Evolutionary conservation across 768 basidiomycete species (phyloP).

Genomic region (Phaffia australis): DNA sequence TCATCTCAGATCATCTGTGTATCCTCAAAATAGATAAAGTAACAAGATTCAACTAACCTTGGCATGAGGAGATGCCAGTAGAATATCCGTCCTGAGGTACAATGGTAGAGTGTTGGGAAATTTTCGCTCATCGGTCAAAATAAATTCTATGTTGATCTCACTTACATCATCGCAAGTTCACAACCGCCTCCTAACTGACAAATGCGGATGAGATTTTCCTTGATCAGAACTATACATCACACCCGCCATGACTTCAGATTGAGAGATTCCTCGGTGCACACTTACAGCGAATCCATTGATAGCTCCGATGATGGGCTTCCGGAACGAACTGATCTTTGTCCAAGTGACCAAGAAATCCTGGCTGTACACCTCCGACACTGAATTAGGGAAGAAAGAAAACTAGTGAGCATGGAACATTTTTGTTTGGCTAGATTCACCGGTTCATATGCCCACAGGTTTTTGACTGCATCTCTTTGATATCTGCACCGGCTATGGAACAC

Average conservation of each 20-base stretch:
- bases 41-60: conserved; percentile 29
- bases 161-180: conserved; percentile 80
- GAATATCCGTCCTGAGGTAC: conserved; percentile 57
- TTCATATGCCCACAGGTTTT: conserved; percentile 57
- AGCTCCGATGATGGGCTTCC: conserved; percentile 91
- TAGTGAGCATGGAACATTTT: background rate
- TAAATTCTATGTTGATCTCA: background rate
- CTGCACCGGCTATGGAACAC: conserved; percentile 63
- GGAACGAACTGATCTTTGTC: conserved; percentile 57
- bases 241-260: background rate
- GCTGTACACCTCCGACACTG: conserved; percentile 78
- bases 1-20: background rate
- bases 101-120: no score
- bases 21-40: background rate
- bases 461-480: conserved; percentile 99
- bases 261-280: conserved; percentile 6
- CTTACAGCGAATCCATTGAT: conserved; percentile 80
- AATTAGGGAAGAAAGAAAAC: background rate
- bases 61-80: conserved; percentile 78
- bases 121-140: background rate
- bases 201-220: background rate
- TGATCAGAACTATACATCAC: background rate
- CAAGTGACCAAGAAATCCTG: conserved; percentile 73
- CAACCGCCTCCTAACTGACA: conserved; percentile 87
- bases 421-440: background rate